Conservation (phyloP, 495 filamentous ascomycete genomes). For the Trichocladium antarcticum region DNA sequence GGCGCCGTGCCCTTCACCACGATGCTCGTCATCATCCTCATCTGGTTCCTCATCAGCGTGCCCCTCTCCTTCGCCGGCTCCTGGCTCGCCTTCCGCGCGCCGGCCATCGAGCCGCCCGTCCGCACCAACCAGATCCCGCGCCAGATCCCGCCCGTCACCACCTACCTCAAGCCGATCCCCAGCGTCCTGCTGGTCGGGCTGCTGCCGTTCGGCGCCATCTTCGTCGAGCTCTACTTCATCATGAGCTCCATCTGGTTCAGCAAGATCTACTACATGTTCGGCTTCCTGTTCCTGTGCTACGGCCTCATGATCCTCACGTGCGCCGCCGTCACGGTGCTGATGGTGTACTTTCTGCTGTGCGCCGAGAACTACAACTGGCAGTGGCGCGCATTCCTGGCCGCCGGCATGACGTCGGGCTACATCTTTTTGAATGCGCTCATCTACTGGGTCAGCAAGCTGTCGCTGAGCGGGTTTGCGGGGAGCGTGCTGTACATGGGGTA, state of each 20-base stretch:
- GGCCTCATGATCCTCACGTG: constrained; percentile 94
- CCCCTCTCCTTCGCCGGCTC: constrained; percentile 82
- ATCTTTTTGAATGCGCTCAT: constrained; percentile 81
- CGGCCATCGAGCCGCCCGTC: constrained; percentile 63
- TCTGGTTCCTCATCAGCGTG: constrained; percentile 95
- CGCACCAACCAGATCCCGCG: constrained; percentile 96
- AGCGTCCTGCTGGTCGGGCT: constrained; percentile 84
- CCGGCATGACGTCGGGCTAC: constrained; percentile 77
- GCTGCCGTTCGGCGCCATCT: constrained; percentile 89
- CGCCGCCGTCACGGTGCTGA: constrained; percentile 78
- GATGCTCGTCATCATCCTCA: constrained; percentile 82
- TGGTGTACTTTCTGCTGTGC: constrained; percentile 91
- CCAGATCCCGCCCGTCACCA: constrained; percentile 75
- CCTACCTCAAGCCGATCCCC: constrained; percentile 72
- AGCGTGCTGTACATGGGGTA: constrained; percentile 91
- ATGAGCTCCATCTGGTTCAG: constrained; percentile 96
- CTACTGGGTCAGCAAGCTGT: constrained; percentile 78
- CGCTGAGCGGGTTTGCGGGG: constrained; percentile 70
- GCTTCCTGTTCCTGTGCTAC: constrained; percentile 95
- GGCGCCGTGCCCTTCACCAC: constrained; percentile 94
- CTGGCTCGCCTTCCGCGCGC: constrained; percentile 73
- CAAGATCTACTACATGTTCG: constrained; percentile 99
- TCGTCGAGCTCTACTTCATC: constrained; percentile 96
- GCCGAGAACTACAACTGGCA: constrained; percentile 98
- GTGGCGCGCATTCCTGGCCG: constrained; percentile 83